These are phyloP conservation scores for Amyloporia xantha DNA, from an alignment of 768 basidiomycete species.

Conservation along the genomic window DNA sequence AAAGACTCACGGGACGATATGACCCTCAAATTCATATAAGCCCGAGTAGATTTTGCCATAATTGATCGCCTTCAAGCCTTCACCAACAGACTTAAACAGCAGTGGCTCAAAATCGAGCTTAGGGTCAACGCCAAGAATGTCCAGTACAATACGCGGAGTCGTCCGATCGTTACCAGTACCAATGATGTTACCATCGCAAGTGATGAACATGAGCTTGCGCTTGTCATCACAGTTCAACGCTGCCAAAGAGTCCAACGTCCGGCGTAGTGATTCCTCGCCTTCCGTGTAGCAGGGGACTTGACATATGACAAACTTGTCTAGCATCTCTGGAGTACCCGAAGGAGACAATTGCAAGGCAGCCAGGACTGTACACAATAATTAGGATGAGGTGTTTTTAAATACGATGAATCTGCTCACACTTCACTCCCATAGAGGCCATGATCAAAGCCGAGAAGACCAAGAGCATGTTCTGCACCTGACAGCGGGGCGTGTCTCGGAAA, in stretches of 20 bases:
- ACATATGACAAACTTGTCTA: conserved; percentile 96
- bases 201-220: conserved; percentile 85
- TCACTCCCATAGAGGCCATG: conserved; percentile 94
- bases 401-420: conserved; percentile 90
- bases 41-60: conserved; percentile 98
- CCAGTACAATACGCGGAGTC: conserved; percentile 92
- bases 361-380: too few relatives aligned
- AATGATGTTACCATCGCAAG: conserved; percentile 98
- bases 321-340: conserved; percentile 86
- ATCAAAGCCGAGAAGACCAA: conserved; percentile 86
- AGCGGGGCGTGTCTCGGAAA: conserved; percentile 86
- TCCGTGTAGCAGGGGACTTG: conserved; percentile 99
- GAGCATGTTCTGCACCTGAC: conserved; percentile 82
- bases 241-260: conserved; percentile 91
- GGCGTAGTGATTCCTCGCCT: conserved; percentile 77
- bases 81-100: conserved; percentile 89
- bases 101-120: conserved; percentile 92
- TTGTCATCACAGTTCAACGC: conserved; percentile 97
- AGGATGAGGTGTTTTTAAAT: conserved; percentile 79
- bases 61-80: conserved; percentile 94
- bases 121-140: conserved; percentile 92
- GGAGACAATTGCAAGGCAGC: conserved; percentile 84
- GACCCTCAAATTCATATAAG: conserved; percentile 87
- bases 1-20: conserved; percentile 91
- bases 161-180: conserved; percentile 95